Conservation (phyloP, 306 rosid species). For the Quercus berberidifolia region DNA sequence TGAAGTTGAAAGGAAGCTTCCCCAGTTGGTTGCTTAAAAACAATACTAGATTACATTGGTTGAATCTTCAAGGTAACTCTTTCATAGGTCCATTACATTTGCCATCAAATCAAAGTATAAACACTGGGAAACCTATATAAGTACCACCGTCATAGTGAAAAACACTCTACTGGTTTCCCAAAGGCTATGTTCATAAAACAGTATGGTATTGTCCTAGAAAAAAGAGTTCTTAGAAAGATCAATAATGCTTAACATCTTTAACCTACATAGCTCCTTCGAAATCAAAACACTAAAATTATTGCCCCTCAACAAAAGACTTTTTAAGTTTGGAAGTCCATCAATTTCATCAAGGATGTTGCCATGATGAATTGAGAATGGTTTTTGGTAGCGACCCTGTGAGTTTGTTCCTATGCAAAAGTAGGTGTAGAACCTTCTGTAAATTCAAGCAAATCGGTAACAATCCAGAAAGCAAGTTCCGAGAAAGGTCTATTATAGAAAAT, state of each 20-base stretch:
- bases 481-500: conserved; percentile 10
- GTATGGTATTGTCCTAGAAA: too few relatives aligned
- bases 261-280: too few relatives aligned
- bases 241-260: too few relatives aligned
- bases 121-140: too few relatives aligned
- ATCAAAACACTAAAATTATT: too few relatives aligned
- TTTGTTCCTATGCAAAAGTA: conserved; percentile 10
- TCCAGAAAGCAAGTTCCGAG: conserved; percentile 4
- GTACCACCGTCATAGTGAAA: too few relatives aligned
- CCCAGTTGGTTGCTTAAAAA: conserved; percentile 25
- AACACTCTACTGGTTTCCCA: too few relatives aligned
- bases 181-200: too few relatives aligned
- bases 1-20: background rate
- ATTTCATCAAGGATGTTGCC: too few relatives aligned
- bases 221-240: too few relatives aligned
- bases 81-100: conserved; percentile 4
- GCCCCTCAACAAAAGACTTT: too few relatives aligned
- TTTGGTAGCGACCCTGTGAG: background rate
- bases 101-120: background rate
- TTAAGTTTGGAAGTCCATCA: too few relatives aligned
- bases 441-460: background rate
- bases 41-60: conserved; percentile 8
- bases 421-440: background rate
- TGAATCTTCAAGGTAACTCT: background rate
- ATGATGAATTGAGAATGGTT: background rate